Conservation (phyloP, 495 filamentous ascomycete genomes). For the Massariosphaeria phaeospora region DNA sequence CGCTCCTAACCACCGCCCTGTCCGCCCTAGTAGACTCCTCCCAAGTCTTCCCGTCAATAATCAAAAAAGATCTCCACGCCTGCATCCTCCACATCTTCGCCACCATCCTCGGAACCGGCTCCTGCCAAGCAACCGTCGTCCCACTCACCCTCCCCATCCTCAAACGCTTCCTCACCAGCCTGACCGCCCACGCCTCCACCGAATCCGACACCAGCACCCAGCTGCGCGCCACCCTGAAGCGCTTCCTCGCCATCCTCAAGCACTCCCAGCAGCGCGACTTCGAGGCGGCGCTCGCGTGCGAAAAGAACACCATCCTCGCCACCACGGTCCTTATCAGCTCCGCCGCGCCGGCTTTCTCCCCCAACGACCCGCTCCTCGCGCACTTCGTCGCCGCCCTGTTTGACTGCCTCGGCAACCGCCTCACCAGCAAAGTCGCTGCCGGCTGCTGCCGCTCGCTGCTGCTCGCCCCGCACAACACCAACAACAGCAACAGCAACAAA, state of each 20-base stretch:
- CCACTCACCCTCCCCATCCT: slow-evolving; percentile 88
- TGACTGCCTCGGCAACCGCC: slow-evolving; percentile 75
- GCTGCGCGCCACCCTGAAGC: slow-evolving; percentile 67
- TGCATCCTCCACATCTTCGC: slow-evolving; percentile 96
- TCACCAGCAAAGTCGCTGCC: slow-evolving; percentile 79
- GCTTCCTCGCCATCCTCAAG: slow-evolving; percentile 74
- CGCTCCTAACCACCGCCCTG: slow-evolving; percentile 72
- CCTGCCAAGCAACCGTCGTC: slow-evolving; percentile 81
- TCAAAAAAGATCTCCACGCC: slow-evolving; percentile 92
- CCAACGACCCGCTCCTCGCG: slow-evolving; percentile 64
- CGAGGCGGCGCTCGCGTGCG: slow-evolving; percentile 74
- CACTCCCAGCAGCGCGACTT: slow-evolving; percentile 78
- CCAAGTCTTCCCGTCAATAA: slow-evolving; percentile 90
- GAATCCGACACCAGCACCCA: slow-evolving; percentile 45
- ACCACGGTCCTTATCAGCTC: slow-evolving; percentile 84
- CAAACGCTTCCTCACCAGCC: slow-evolving; percentile 77
- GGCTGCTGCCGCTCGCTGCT: slow-evolving; percentile 77
- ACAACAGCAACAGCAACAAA: too few relatives aligned
- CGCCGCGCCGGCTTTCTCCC: slow-evolving; percentile 63
- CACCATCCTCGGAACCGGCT: slow-evolving; percentile 79
- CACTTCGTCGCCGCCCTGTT: slow-evolving; percentile 70
- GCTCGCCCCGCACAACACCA: slow-evolving; percentile 58
- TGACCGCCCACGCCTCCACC: slow-evolving; percentile 46
- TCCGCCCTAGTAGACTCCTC: slow-evolving; percentile 88
- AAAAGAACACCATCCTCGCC: slow-evolving; percentile 86